Evolutionary conservation across 2,329 filamentous ascomycete genomes (phyloP).

Genomic region (Exophiala sp.): DNA sequence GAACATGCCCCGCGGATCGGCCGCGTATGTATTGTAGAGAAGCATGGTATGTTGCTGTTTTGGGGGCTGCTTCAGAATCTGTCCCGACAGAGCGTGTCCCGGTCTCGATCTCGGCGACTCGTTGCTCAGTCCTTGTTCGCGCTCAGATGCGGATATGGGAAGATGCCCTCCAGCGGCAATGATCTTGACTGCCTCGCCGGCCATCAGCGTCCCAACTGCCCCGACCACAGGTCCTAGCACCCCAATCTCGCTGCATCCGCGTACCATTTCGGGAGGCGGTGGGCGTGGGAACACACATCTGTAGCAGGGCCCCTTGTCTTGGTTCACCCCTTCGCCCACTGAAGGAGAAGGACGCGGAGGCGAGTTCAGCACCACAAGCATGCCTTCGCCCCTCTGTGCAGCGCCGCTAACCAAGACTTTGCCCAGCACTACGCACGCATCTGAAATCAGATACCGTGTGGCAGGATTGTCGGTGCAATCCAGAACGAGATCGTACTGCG

Average conservation of each 20-base stretch:
- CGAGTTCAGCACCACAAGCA: conserved; percentile 65
- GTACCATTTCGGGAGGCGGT: conserved; percentile 72
- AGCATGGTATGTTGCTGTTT: conserved; percentile 39
- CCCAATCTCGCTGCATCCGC: conserved; percentile 86
- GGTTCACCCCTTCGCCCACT: background rate
- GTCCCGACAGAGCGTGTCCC: background rate
- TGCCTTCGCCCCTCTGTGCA: conserved; percentile 80
- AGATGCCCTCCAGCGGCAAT: conserved; percentile 43
- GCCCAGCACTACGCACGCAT: conserved; percentile 71
- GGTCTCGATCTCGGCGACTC: background rate
- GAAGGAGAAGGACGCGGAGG: conserved; percentile 58
- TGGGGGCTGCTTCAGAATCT: conserved; percentile 7
- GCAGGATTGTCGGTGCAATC: conserved; percentile 95
- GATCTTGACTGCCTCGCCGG: conserved; percentile 82
- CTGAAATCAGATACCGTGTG: conserved; percentile 86
- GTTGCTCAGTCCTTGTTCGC: background rate
- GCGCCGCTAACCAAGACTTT: conserved; percentile 85
- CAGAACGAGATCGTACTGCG: conserved; percentile 70
- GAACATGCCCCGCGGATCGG: conserved; percentile 49
- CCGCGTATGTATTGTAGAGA: conserved; percentile 52
- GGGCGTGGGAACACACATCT: conserved; percentile 86
- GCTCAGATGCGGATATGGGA: background rate
- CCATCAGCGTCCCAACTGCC: conserved; percentile 86
- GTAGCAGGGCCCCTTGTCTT: conserved; percentile 74
- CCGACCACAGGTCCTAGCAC: conserved; percentile 90